Evolutionary conservation across 176 grass and related monocot species (phyloP).

Genomic region (Areca catechu): DNA sequence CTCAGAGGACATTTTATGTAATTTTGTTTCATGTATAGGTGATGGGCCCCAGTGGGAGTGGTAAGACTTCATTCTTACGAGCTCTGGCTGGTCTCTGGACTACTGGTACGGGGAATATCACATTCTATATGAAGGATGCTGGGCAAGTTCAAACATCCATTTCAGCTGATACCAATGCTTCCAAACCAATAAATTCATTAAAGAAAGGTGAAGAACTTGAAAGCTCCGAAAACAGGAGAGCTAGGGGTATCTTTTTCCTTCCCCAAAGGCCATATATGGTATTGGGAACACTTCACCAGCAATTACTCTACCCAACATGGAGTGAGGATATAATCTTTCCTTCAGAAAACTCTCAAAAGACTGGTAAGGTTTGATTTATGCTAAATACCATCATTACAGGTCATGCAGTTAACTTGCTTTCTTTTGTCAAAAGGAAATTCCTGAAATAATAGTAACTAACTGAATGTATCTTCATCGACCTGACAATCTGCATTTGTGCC

Average conservation of each 20-base stretch:
- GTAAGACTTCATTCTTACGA: constrained; percentile 90
- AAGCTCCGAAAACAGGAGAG: constrained; percentile 64
- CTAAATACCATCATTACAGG: neutral
- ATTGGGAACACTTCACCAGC: constrained; percentile 83
- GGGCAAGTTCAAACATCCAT: constrained; percentile 18
- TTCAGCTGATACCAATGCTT: constrained; percentile 33
- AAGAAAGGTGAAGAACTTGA: constrained; percentile 34
- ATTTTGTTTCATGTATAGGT: constrained; percentile 49
- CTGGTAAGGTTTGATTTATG: constrained; percentile 33
- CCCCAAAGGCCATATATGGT: constrained; percentile 97
- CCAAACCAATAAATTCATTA: constrained; percentile 14
- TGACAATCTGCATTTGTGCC: too few species aligned
- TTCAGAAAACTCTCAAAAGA: constrained; percentile 30
- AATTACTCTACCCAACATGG: constrained; percentile 96
- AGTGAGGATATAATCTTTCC: constrained; percentile 38
- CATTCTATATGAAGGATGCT: constrained; percentile 54
- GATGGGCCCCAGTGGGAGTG: constrained; percentile 94
- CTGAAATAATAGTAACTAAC: too few species aligned
- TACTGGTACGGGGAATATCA: constrained; percentile 64
- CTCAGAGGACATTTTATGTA: constrained; percentile 4
- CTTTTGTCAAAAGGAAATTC: too few species aligned
- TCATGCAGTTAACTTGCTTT: neutral
- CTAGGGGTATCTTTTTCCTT: constrained; percentile 76
- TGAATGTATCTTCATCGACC: too few species aligned
- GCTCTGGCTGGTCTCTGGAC: constrained; percentile 92